A percentile compares a stretch with the other conserved stretches of the same genome.
Evolutionary conservation across 1,139 yeast genomes (phyloP).

Genomic region (Hansenula anomala): DNA sequence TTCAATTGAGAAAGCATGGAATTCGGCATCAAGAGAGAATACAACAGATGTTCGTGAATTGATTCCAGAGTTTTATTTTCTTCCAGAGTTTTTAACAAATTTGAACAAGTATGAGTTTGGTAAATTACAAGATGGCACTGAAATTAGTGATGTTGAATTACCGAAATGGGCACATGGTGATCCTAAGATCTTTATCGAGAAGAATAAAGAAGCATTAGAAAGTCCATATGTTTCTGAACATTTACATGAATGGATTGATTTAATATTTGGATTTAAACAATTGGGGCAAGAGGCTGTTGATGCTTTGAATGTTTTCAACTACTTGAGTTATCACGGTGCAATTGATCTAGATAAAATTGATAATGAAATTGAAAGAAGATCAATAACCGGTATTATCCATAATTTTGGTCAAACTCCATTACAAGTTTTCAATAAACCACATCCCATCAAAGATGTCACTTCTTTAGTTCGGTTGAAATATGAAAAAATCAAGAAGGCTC

Average conservation of each 20-base stretch:
- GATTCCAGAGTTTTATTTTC: slow-evolving; percentile 76
- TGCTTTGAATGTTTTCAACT: slow-evolving; percentile 72
- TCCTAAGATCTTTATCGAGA: slow-evolving; percentile 63
- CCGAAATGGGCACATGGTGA: slow-evolving; percentile 85
- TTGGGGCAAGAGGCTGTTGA: slow-evolving; percentile 62
- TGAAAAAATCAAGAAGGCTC: slow-evolving; percentile 10
- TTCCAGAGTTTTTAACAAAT: slow-evolving; percentile 72
- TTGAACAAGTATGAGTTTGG: slow-evolving; percentile 68
- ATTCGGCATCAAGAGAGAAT: slow-evolving; percentile 68
- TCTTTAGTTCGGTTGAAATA: slow-evolving; percentile 8
- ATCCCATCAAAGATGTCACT: slow-evolving; percentile 41
- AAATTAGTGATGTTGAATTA: slow-evolving; percentile 56
- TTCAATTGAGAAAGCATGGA: slow-evolving; percentile 72
- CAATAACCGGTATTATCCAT: slow-evolving; percentile 77
- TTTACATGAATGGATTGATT: slow-evolving; percentile 78
- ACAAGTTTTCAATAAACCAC: slow-evolving; percentile 62
- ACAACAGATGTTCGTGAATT: slow-evolving; percentile 85
- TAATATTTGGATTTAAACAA: slow-evolving; percentile 76
- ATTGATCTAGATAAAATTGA: slow-evolving; percentile 66
- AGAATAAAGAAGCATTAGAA: slow-evolving; percentile 78
- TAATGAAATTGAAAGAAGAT: slow-evolving; percentile 68
- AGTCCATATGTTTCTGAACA: slow-evolving; percentile 73
- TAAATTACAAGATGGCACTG: slow-evolving; percentile 52
- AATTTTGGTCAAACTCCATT: slow-evolving; percentile 89
- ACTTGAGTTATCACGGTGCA: slow-evolving; percentile 77